Base-by-base conservation (phyloP, 1,139 yeast species). In the Geotrichum cucujoidarum region DNA sequence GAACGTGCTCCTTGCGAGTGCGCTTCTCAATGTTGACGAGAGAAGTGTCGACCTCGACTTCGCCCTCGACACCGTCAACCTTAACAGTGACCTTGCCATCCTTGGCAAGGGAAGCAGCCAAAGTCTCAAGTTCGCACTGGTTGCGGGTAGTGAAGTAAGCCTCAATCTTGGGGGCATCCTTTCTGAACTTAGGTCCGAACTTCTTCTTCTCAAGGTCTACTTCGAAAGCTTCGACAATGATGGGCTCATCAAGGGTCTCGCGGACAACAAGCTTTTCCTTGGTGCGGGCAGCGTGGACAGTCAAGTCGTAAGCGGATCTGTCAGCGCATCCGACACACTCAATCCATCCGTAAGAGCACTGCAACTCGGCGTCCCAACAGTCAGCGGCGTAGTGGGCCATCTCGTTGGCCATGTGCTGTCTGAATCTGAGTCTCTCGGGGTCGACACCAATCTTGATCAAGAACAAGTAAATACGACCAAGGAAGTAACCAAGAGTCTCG, bases 241-340 rank as follows among this genome's bases (percentile, higher is more conserved):
- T 66, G 54, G 99, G 98, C 65, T 80, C 83, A 45, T 85, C 81
- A 59, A 92, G 77, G 49, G 87, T 77, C 73, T 94, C 86, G 76
- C 97, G 86, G 43, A 92, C 98, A 52, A 89, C 90, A 63, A 94
- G 76, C 70, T 88, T 89, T 71, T 88, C 96, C 69, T 89, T 89
- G 53, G 98, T 94, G 70, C 88, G 84, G 51, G 95, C 94, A 44
- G 97, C 72, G 66, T 94, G 99, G 51, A 94, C 98, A 47, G 92
- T 78, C 69, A 94, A 80, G 72, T 94, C 99, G 67, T 89, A 94
- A 40, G 99, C 99, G 44, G 96, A 87, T 74, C 99, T 83, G 71
- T 94, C 99, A 55, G 99, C 99, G 75, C 98, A 92, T 59, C 99
- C 99, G 64, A 92, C 97, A 81, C 98, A 92, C 73, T 94, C 99